Conservation (phyloP, 164 flowering plant species). For the Macadamia tetraphylla region DNA sequence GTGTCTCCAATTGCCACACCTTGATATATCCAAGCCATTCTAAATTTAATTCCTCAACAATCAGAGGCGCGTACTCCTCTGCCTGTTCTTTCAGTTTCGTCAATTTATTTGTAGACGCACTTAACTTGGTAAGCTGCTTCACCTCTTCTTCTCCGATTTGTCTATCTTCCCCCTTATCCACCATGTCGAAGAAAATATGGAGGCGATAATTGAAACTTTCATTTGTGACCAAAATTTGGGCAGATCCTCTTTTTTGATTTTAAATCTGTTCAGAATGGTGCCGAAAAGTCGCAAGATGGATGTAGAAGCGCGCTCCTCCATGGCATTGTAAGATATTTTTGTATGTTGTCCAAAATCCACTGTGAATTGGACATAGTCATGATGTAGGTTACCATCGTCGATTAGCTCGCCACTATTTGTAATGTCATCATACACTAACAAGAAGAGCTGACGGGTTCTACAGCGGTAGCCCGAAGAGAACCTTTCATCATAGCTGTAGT, state of each 20-base stretch:
- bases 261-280: slow-evolving; percentile 4
- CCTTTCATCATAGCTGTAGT: too few relatives aligned
- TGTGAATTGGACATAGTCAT: too few relatives aligned
- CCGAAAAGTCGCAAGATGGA: too few relatives aligned
- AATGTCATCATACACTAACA: too few relatives aligned
- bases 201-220: slow-evolving; percentile 97
- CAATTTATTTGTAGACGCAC: slow-evolving; percentile 91
- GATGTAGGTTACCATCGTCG: too few relatives aligned
- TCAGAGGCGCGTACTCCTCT: slow-evolving; percentile 92
- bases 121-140: slow-evolving; percentile 87
- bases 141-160: slow-evolving; percentile 84
- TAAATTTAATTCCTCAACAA: slow-evolving; percentile 97
- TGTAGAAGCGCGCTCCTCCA: too few relatives aligned
- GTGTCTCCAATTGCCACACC: slow-evolving; percentile 99
- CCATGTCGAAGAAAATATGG: slow-evolving; percentile 99
- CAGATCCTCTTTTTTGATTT: slow-evolving; percentile 76
- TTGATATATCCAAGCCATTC: slow-evolving; percentile 95
- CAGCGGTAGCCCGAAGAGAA: too few relatives aligned
- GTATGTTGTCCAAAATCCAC: too few relatives aligned
- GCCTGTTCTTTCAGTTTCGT: slow-evolving; percentile 95
- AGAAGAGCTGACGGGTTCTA: too few relatives aligned
- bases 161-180: slow-evolving; percentile 95
- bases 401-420: too few relatives aligned
- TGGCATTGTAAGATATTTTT: too few relatives aligned
- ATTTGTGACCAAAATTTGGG: slow-evolving; percentile 90